Base-by-base conservation (phyloP, 2,329 filamentous ascomycete species). In the Trichoderma aggressivum region DNA sequence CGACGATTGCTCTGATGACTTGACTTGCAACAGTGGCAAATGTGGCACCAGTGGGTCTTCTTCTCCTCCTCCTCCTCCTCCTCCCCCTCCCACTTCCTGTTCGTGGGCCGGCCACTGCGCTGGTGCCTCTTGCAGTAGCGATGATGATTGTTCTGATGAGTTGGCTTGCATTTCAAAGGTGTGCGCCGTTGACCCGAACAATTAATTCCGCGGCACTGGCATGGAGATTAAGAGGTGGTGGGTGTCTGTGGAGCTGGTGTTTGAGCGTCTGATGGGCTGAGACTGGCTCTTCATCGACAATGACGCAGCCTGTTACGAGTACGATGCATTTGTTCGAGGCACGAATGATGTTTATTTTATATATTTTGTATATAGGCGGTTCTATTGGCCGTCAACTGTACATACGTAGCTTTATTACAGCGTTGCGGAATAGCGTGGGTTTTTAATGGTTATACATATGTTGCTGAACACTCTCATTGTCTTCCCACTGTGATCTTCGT, bases 1-100 rank as follows among this genome's bases (percentile, higher is more conserved):
- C 10, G 67, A 72, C 5, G 71, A 72, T 7, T 72, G 71, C 47
- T 39, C 53, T 26, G 68, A 71, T 56, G 68, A 66, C 21, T 62
- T 72, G 36, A 62, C 62, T 32, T 72, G 71, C 71, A 66, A 50
- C 18, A 60, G 34, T 26, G 53, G 70, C 34, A 65, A 60, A 26
- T 43, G 63, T 32, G 43, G 39, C 21, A 63, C 11, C 14, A 16
- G 39, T 21, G 21, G 32, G 43, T 32, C 61, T 30, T n/a, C 61
- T 21, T n/a, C 34, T 34, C 36, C 65, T 59, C 63, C 50, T 67
- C 47, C 50, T 32, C 50, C 64, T 10, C 63, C 63, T 53, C 60
- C 60, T 18, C 28, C 26, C n/a, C n/a, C n/a, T 30, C 66, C n/a
- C n/a, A 21, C 30, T 26, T 58, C 3, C 18, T 71, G 70, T 24